These are phyloP conservation scores for Colletotrichum camelliae DNA, from an alignment of 2,329 filamentous ascomycete species.

Conservation along the genomic window DNA sequence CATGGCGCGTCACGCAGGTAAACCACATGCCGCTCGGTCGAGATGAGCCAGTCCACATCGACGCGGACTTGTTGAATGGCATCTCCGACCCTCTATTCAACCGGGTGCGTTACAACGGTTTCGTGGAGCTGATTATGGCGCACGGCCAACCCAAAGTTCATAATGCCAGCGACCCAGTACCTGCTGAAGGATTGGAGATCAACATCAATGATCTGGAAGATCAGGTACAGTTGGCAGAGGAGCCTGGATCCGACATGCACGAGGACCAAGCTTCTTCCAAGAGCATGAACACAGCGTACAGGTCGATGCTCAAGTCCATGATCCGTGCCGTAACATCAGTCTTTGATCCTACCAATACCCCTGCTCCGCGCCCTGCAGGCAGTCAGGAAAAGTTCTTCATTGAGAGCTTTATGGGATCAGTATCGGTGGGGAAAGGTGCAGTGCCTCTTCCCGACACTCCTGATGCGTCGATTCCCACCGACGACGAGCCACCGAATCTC, in stretches of 20 bases:
- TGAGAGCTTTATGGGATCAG: slow-evolving; percentile 54
- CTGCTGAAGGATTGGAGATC: slow-evolving; percentile 1
- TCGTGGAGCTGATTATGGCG: slow-evolving; percentile 77
- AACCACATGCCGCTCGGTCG: slow-evolving; percentile 82
- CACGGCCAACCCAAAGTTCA: slow-evolving; percentile 31
- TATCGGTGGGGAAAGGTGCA: slow-evolving; percentile 62
- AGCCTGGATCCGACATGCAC: slow-evolving; percentile 20
- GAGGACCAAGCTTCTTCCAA: slow-evolving; percentile 24
- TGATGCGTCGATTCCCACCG: slow-evolving; percentile 55
- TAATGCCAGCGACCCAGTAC: slow-evolving; percentile 28
- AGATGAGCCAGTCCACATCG: slow-evolving; percentile 85
- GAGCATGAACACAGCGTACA: slow-evolving; percentile 30
- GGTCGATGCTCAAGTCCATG: slow-evolving; percentile 52
- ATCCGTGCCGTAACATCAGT: slow-evolving; percentile 53
- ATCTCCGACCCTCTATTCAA: slow-evolving; percentile 86
- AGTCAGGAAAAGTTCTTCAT: slow-evolving; percentile 36
- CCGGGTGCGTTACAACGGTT: slow-evolving; percentile 73
- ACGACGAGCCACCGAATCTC: slow-evolving; percentile 49
- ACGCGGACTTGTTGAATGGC: slow-evolving; percentile 76
- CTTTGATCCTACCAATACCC: slow-evolving; percentile 39
- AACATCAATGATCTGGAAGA: slow-evolving; percentile 20
- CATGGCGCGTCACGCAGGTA: slow-evolving; percentile 79
- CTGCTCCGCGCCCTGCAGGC: slow-evolving; percentile 31
- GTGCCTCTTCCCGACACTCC: slow-evolving; percentile 72
- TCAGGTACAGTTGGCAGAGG: slow-evolving; percentile 14